These are phyloP conservation scores for Lippia alba DNA, from an alignment of 305 asterid species.

Conservation along the genomic window DNA sequence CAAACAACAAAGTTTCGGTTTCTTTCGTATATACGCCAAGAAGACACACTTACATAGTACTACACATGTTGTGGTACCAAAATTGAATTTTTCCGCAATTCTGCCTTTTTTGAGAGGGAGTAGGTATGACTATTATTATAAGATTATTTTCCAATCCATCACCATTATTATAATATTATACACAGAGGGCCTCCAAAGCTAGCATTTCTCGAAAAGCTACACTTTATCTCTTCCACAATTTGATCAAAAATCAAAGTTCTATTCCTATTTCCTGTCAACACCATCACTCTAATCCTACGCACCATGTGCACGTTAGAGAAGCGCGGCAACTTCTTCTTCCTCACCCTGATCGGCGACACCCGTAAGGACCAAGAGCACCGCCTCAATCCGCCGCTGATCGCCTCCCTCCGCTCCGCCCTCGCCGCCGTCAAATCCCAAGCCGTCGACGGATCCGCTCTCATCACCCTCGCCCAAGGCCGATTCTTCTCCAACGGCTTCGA, in stretches of 20 bases:
- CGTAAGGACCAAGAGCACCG: conserved; percentile 67
- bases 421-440: conserved; percentile 73
- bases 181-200: background rate
- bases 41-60: no score
- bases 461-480: conserved; percentile 70
- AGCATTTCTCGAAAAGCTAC: background rate
- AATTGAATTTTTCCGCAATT: no score
- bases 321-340: conserved; percentile 63
- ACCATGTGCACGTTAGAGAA: conserved; percentile 81
- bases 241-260: background rate
- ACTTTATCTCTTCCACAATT: background rate
- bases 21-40: no score
- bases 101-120: no score
- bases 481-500: conserved; percentile 97
- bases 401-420: conserved; percentile 60
- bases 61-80: no score
- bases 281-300: background rate
- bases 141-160: no score
- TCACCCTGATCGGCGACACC: conserved; percentile 59
- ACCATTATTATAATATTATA: no score
- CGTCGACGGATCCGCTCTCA: conserved; percentile 64
- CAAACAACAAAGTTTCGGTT: no score
- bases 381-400: conserved; percentile 61
- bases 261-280: background rate
- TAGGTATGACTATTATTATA: no score